These are phyloP conservation scores for Nephelium lappaceum DNA, from an alignment of 345 rosid species.

Conservation along the genomic window DNA sequence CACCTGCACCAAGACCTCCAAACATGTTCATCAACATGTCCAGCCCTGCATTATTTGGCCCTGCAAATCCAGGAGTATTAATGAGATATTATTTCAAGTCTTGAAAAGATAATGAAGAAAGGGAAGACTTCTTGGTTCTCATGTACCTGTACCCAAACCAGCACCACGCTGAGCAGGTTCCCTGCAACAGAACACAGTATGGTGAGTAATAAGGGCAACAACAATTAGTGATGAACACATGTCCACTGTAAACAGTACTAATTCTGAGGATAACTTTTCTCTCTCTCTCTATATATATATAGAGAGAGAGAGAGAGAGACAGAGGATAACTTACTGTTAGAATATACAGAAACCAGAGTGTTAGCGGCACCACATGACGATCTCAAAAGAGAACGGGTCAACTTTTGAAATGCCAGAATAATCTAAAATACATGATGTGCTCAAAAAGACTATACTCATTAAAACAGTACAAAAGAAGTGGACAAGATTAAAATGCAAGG, in stretches of 20 bases:
- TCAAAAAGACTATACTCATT: not conserved
- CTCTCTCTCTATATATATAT: no score
- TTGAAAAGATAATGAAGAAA: not conserved
- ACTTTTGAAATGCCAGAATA: not conserved
- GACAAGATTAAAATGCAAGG: not conserved
- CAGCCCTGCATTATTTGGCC: conserved; percentile 29
- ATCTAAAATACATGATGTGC: not conserved
- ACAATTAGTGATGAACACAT: not conserved
- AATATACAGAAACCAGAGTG: not conserved
- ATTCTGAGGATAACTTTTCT: not conserved
- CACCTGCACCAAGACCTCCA: conserved; percentile 69
- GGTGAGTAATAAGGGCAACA: conserved; percentile 9
- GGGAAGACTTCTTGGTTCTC: not conserved
- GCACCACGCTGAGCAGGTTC: conserved; percentile 52
- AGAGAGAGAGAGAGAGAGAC: no score
- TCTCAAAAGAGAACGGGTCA: not conserved
- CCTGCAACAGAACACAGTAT: conserved; percentile 43
- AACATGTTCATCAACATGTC: conserved; percentile 72
- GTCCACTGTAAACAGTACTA: not conserved
- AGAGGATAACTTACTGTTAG: not conserved
- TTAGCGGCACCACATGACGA: not conserved
- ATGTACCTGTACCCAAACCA: conserved; percentile 46
- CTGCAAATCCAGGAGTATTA: not conserved
- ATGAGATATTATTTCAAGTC: not conserved
- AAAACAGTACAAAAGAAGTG: not conserved